Evolutionary conservation across 441 rosid genomes (phyloP).

Genomic region (Arabidopsis lyrata): DNA sequence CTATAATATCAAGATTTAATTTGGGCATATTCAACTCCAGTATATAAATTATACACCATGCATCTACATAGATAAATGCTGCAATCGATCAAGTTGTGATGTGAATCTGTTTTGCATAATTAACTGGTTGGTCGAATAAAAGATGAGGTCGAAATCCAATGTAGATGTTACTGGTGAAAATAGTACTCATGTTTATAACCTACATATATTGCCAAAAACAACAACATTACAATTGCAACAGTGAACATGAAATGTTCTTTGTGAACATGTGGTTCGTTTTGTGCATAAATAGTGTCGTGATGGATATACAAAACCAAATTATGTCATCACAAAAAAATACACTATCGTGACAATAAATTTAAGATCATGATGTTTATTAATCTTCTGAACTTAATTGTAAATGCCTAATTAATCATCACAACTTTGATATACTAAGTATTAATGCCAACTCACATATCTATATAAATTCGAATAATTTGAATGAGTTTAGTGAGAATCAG

Average conservation of each 20-base stretch:
- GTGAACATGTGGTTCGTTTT: conserved; percentile 46
- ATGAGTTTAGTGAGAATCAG: neutral
- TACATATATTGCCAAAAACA: conserved; percentile 44
- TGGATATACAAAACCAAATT: conserved; percentile 41
- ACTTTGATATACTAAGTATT: neutral
- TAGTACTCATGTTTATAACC: conserved; percentile 34
- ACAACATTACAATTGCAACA: conserved; percentile 37
- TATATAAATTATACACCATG: conserved; percentile 4
- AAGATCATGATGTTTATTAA: conserved; percentile 15
- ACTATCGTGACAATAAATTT: conserved; percentile 8
- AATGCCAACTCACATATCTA: neutral
- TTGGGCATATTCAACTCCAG: neutral
- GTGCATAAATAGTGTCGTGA: conserved; percentile 44
- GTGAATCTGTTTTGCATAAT: conserved; percentile 26
- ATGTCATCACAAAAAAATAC: conserved; percentile 21
- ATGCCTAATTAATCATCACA: conserved; percentile 23
- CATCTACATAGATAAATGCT: neutral
- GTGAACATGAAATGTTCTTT: conserved; percentile 46
- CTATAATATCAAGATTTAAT: neutral
- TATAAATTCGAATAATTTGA: neutral
- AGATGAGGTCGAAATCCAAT: conserved; percentile 27
- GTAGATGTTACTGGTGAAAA: conserved; percentile 40
- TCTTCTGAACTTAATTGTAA: neutral
- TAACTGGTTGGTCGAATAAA: conserved; percentile 25
- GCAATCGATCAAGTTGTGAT: conserved; percentile 27